Percentiles rank a stretch among this genome's conserved stretches.
phyloP scores from a whole-genome alignment of 2,329 filamentous ascomycete genomes.

The Sarocladium brachiariae region DNA sequence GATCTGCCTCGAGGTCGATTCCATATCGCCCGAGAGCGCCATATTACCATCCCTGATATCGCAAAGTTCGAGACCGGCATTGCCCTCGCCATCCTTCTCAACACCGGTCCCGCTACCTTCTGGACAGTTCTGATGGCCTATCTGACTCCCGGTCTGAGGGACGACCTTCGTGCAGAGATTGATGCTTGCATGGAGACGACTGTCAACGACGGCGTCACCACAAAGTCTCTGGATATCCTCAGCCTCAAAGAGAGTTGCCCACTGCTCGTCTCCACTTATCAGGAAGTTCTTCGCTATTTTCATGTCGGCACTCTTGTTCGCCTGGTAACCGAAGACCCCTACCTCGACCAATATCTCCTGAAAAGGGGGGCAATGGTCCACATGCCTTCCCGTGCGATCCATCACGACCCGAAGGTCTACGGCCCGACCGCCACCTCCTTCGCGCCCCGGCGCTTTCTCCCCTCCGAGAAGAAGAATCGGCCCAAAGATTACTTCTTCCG shows the following conservation, averaged over 20 bases:
- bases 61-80: background rate
- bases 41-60: background rate
- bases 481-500: constrained; percentile 23
- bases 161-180: background rate
- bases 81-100: background rate
- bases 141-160: background rate
- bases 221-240: constrained; percentile 2
- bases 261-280: background rate
- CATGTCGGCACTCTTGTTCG: constrained; percentile 9
- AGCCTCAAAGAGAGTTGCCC: background rate
- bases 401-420: constrained; percentile 8
- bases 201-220: background rate
- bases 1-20: background rate
- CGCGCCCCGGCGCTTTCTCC: constrained; percentile 1
- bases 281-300: background rate
- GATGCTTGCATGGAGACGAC: constrained; percentile 1
- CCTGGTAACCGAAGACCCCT: constrained; percentile 10
- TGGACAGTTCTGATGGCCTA: background rate
- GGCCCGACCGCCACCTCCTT: background rate
- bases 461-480: constrained; percentile 4
- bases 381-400: constrained; percentile 11
- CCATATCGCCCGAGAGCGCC: background rate
- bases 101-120: background rate
- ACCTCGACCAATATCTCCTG: constrained; percentile 10
- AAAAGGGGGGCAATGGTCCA: constrained; percentile 12